A percentile compares a stretch with the other conserved stretches of the same genome.
Evolutionary conservation across 177 flowering plant genomes (phyloP).

Genomic region (Telopea speciosissima): DNA sequence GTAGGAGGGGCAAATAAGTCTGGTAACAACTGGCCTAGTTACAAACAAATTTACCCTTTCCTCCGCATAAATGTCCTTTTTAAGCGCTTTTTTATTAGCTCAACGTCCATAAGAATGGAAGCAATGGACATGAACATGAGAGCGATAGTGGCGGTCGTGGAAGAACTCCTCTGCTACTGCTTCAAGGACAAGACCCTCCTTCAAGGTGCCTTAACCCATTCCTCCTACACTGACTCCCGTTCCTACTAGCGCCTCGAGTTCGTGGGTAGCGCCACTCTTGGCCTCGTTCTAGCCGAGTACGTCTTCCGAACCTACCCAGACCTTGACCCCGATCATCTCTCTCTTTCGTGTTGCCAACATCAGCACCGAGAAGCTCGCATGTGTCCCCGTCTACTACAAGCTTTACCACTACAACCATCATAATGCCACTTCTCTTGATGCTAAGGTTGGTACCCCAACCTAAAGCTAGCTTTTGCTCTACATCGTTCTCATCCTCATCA

Average conservation of each 20-base stretch:
- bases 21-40: too few species aligned
- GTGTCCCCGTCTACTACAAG: slow-evolving; percentile 58
- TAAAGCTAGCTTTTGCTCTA: too few species aligned
- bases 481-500: too few species aligned
- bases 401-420: slow-evolving; percentile 46
- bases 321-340: slow-evolving; percentile 50
- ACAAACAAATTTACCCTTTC: too few species aligned
- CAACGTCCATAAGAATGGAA: not conserved
- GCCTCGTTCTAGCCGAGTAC: slow-evolving; percentile 41
- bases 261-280: not conserved
- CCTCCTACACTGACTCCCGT: too few species aligned
- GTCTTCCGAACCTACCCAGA: slow-evolving; percentile 45
- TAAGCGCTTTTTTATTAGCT: too few species aligned
- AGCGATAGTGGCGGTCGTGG: slow-evolving; percentile 32
- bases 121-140: not conserved
- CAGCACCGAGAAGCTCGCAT: slow-evolving; percentile 85
- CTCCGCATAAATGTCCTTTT: too few species aligned
- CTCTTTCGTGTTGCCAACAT: slow-evolving; percentile 68
- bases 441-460: slow-evolving; percentile 44
- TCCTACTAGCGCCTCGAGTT: too few species aligned
- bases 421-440: slow-evolving; percentile 40
- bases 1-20: too few species aligned
- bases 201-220: too few species aligned
- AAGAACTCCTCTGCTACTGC: slow-evolving; percentile 35
- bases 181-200: too few species aligned